Evolutionary conservation across 805 yeast species (phyloP).

Genomic region (Yarrowia porcina): DNA sequence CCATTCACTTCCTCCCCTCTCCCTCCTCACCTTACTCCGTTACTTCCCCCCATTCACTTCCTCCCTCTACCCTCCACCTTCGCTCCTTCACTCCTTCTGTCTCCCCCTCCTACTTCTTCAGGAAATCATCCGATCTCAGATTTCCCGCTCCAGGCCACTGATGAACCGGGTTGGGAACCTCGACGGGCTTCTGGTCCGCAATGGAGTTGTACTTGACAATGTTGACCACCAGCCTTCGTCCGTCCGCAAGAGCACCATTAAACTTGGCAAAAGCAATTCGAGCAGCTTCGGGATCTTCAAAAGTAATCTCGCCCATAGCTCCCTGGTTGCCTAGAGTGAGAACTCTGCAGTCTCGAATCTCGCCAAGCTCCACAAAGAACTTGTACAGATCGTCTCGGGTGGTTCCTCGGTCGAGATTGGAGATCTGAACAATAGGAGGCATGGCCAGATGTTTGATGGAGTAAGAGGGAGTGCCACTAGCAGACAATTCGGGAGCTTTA

Average conservation of each 20-base stretch:
- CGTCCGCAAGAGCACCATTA: conserved; percentile 50
- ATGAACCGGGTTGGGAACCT: not conserved
- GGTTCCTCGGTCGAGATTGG: conserved; percentile 38
- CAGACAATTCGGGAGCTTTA: not conserved
- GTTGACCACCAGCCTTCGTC: conserved; percentile 41
- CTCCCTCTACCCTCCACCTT: too few relatives aligned
- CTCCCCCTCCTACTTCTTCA: not conserved
- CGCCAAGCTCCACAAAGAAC: conserved; percentile 33
- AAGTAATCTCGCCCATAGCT: conserved; percentile 34
- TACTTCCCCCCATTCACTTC: too few relatives aligned
- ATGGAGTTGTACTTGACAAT: conserved; percentile 33
- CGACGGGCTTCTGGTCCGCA: not conserved
- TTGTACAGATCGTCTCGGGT: conserved; percentile 36
- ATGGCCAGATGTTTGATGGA: conserved; percentile 29
- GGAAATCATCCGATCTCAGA: not conserved
- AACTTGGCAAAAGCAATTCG: conserved; percentile 38
- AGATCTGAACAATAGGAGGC: conserved; percentile 34
- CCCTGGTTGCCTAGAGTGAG: conserved; percentile 25
- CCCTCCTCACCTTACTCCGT: too few relatives aligned
- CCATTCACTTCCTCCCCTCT: too few relatives aligned
- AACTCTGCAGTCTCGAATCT: conserved; percentile 31
- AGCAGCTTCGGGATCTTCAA: conserved; percentile 36
- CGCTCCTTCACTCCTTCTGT: not conserved
- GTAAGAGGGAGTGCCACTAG: not conserved
- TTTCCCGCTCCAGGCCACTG: conserved; percentile 7